Conservation (phyloP, 805 yeast genomes). For the Ogataea pignaliae region DNA sequence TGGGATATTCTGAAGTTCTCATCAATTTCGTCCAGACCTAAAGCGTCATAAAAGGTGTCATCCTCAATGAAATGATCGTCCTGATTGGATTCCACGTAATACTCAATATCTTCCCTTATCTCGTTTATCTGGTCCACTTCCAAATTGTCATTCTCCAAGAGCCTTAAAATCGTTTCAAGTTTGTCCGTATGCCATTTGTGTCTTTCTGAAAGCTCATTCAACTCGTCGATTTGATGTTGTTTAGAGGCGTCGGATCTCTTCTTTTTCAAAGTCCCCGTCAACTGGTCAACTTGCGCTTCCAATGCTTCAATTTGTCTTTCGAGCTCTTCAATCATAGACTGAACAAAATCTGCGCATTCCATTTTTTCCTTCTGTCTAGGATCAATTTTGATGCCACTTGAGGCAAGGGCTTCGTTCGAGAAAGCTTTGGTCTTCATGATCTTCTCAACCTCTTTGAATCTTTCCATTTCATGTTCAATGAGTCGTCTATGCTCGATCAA, state of each 20-base stretch:
- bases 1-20: conserved; percentile 25
- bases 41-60: conserved; percentile 84
- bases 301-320: conserved; percentile 74
- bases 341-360: conserved; percentile 67
- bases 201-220: conserved; percentile 60
- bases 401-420: conserved; percentile 83
- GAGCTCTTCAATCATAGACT: conserved; percentile 70
- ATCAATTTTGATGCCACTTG: conserved; percentile 52
- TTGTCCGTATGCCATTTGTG: conserved; percentile 75
- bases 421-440: conserved; percentile 91
- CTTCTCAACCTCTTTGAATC: conserved; percentile 91
- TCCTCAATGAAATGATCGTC: conserved; percentile 92
- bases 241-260: conserved; percentile 51
- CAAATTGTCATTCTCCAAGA: conserved; percentile 74
- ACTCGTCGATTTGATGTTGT: conserved; percentile 57
- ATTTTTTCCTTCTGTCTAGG: conserved; percentile 78
- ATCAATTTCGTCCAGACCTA: conserved; percentile 58
- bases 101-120: conserved; percentile 83
- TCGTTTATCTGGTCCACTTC: conserved; percentile 73
- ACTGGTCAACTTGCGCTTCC: conserved; percentile 64
- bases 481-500: conserved; percentile 69
- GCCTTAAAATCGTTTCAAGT: conserved; percentile 71
- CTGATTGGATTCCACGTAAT: conserved; percentile 90
- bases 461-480: conserved; percentile 84
- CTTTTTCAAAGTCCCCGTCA: conserved; percentile 49